Conservation (phyloP, 805 yeast genomes). For the Wickerhamiella qilinensis region DNA sequence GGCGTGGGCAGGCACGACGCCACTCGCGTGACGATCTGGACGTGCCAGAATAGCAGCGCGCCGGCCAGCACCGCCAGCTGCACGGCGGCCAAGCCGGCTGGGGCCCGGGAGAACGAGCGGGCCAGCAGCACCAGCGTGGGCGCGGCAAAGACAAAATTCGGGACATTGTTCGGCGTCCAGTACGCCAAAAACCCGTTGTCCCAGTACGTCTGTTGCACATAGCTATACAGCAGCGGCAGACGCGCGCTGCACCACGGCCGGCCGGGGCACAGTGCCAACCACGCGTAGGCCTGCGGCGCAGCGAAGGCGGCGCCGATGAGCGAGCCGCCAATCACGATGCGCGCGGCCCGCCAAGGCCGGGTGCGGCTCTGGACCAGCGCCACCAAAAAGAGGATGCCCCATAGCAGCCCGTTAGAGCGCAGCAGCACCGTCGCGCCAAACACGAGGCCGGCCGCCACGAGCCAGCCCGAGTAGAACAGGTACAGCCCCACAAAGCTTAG, state of each 20-base stretch:
- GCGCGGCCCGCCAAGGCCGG: slow-evolving; percentile 2
- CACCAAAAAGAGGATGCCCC: slow-evolving; percentile 50
- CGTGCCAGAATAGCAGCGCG: slow-evolving; percentile 53
- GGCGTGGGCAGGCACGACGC: slow-evolving; percentile 62
- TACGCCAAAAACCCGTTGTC: slow-evolving; percentile 62
- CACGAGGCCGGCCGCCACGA: slow-evolving; percentile 34
- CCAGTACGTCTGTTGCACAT: slow-evolving; percentile 76
- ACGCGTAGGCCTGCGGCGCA: slow-evolving; percentile 37
- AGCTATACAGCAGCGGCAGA: slow-evolving; percentile 47
- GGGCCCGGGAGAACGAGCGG: slow-evolving; percentile 24
- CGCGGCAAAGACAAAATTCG: slow-evolving; percentile 60
- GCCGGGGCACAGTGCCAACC: slow-evolving; percentile 48
- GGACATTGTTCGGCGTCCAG: slow-evolving; percentile 70
- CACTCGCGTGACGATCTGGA: slow-evolving; percentile 71
- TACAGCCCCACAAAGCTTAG: slow-evolving; percentile 41
- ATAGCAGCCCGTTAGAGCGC: slow-evolving; percentile 59
- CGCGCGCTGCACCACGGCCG: slow-evolving; percentile 59
- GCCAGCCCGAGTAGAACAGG: slow-evolving; percentile 29
- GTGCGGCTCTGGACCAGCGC: slow-evolving; percentile 27
- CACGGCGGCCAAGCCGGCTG: slow-evolving; percentile 18
- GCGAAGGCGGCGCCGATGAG: slow-evolving; percentile 33
- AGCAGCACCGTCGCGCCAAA: slow-evolving; percentile 38
- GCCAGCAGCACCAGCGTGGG: slow-evolving; percentile 44
- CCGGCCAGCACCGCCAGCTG: slow-evolving; percentile 29
- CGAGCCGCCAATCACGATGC: slow-evolving; percentile 38